phyloP scores from a whole-genome alignment of 1,139 yeast genomes.

The Hansenula lynferdii region DNA sequence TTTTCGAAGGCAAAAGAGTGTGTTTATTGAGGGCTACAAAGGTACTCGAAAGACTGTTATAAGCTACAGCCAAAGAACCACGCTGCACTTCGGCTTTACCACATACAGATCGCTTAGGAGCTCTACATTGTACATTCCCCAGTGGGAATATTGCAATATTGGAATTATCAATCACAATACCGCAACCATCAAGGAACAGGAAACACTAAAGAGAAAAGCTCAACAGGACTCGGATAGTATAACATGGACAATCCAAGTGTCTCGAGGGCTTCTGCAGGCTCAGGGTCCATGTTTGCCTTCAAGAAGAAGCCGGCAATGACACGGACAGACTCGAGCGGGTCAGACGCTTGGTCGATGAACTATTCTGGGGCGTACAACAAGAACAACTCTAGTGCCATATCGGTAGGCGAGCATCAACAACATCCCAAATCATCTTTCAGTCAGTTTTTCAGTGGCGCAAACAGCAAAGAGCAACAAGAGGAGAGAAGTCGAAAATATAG shows the following conservation, averaged over 20 bases:
- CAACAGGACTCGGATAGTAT: no score
- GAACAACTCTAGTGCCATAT: no score
- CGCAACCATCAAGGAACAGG: no score
- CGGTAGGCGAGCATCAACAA: background rate
- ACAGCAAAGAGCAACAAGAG: conserved; percentile 2
- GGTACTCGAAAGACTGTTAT: no score
- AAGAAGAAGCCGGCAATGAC: background rate
- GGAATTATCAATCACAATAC: no score
- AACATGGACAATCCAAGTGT: background rate
- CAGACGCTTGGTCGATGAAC: background rate
- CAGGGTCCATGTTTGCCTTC: background rate
- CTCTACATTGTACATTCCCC: no score
- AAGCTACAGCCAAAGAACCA: no score
- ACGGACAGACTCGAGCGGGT: background rate
- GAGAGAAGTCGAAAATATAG: conserved; percentile 11
- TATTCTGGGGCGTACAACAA: background rate
- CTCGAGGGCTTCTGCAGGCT: background rate
- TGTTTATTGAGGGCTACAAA: no score
- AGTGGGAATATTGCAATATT: no score
- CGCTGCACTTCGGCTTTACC: background rate
- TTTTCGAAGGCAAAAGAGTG: no score
- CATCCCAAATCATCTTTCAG: background rate
- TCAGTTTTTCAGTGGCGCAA: background rate
- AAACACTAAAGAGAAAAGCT: no score
- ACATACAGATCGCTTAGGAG: background rate